Evolutionary conservation across 192 early-diverging fungal genomes (phyloP).

Genomic region (Rhizophagus clarus): DNA sequence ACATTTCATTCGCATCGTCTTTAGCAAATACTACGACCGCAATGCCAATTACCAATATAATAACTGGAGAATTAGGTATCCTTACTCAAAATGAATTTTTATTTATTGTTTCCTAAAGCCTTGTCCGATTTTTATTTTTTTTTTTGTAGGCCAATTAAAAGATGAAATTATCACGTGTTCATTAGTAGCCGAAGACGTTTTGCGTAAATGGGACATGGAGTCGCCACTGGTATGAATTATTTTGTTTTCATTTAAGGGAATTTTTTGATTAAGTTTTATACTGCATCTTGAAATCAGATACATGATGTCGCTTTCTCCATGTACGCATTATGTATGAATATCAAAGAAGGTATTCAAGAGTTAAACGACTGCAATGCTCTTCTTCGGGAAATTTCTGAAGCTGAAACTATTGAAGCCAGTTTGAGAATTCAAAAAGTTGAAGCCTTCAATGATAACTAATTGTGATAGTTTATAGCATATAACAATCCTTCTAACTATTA

Average conservation of each 20-base stretch:
- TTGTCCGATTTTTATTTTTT: neutral
- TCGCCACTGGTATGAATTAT: slow-evolving; percentile 2
- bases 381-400: slow-evolving; percentile 22
- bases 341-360: slow-evolving; percentile 27
- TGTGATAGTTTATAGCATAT: no score
- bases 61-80: slow-evolving; percentile 21
- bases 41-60: slow-evolving; percentile 23
- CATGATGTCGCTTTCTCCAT: slow-evolving; percentile 19
- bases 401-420: slow-evolving; percentile 22
- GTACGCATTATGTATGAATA: slow-evolving; percentile 6
- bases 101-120: neutral
- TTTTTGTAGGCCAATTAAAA: neutral
- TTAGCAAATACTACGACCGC: slow-evolving; percentile 19
- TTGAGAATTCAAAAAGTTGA: slow-evolving; percentile 30
- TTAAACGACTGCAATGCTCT: slow-evolving; percentile 27
- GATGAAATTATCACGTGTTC: slow-evolving; percentile 21
- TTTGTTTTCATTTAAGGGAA: neutral
- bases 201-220: neutral
- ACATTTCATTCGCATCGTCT: slow-evolving; percentile 21
- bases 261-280: neutral
- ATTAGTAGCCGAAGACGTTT: neutral
- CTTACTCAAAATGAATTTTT: no score
- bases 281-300: neutral
- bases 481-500: no score
- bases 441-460: neutral